Conservation (phyloP, 1,139 yeast genomes). For the Yamadazyma conglobata region DNA sequence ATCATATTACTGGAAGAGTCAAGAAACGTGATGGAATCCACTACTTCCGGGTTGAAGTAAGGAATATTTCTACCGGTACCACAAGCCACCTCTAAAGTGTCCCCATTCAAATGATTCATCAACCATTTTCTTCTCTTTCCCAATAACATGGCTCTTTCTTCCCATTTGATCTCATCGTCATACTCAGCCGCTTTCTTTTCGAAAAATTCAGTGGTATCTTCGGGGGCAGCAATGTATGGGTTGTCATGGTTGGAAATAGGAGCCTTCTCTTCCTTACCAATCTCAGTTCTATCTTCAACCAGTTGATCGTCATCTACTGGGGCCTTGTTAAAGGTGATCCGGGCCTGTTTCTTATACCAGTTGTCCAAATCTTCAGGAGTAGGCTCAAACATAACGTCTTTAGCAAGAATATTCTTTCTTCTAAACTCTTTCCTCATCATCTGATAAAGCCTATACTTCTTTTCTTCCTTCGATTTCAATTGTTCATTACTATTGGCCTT, state of each 20-base stretch:
- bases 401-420: conserved; percentile 42
- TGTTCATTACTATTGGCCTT: conserved; percentile 51
- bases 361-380: conserved; percentile 47
- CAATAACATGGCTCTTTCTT: conserved; percentile 78
- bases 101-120: conserved; percentile 77
- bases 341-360: conserved; percentile 42
- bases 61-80: conserved; percentile 94
- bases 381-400: conserved; percentile 47
- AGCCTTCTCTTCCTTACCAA: conserved; percentile 2
- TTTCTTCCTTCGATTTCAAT: conserved; percentile 53
- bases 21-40: conserved; percentile 74
- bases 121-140: conserved; percentile 83
- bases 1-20: conserved; percentile 87
- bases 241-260: conserved; percentile 27
- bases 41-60: conserved; percentile 56
- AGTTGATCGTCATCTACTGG: conserved; percentile 24
- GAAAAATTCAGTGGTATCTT: conserved; percentile 82
- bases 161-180: conserved; percentile 81
- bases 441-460: conserved; percentile 51
- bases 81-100: conserved; percentile 89
- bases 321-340: conserved; percentile 22
- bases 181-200: conserved; percentile 76
- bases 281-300: conserved; percentile 5
- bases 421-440: conserved; percentile 52
- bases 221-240: conserved; percentile 55